Evolutionary conservation across 2,329 filamentous ascomycete species (phyloP).

Genomic region (Epichloe hybrida): DNA sequence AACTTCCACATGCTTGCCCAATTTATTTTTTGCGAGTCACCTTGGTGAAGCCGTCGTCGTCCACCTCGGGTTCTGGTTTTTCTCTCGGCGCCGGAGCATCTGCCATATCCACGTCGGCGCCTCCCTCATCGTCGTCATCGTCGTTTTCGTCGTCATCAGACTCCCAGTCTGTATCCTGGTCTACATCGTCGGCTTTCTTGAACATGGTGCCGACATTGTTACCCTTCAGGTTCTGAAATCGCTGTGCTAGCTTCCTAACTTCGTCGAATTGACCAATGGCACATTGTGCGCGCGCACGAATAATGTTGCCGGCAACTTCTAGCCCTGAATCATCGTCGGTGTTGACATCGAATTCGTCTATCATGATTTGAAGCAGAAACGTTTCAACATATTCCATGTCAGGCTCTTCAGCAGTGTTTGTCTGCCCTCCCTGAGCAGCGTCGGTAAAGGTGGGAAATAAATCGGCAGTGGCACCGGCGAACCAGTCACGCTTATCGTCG

Average conservation of each 20-base stretch:
- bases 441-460: constrained; percentile 57
- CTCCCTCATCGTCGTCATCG: constrained; percentile 43
- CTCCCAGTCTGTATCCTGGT: constrained; percentile 49
- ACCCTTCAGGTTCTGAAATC: constrained; percentile 48
- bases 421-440: constrained; percentile 14
- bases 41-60: constrained; percentile 71
- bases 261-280: constrained; percentile 49
- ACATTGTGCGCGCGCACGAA: constrained; percentile 52
- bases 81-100: constrained; percentile 53
- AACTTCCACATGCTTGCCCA: constrained; percentile 5
- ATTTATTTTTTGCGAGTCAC: constrained; percentile 51
- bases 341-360: constrained; percentile 88
- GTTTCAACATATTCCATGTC: constrained; percentile 72
- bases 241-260: constrained; percentile 48
- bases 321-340: constrained; percentile 80
- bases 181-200: constrained; percentile 39
- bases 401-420: constrained; percentile 31
- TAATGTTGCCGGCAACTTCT: constrained; percentile 58
- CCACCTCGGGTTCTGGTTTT: constrained; percentile 55
- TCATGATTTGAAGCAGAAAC: constrained; percentile 77
- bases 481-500: constrained; percentile 87
- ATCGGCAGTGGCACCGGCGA: constrained; percentile 75
- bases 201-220: constrained; percentile 41
- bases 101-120: constrained; percentile 51
- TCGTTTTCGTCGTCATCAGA: constrained; percentile 48